Conservation (phyloP, 1,284 basidiomycete genomes). For the Sporisorium graminicola region DNA sequence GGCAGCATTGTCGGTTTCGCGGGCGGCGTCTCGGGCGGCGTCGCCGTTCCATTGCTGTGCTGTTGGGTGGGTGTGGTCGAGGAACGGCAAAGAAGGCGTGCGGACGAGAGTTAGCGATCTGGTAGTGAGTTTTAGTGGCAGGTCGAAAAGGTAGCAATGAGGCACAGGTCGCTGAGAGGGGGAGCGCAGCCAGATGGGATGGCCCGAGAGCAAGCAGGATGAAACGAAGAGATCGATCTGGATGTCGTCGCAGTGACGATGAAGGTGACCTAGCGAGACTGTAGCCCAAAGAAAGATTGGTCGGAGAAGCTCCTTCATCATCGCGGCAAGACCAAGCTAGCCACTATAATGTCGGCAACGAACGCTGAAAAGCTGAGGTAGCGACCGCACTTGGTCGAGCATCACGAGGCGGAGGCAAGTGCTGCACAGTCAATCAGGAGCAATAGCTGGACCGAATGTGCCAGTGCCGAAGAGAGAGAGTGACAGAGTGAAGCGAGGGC, state of each 20-base stretch:
- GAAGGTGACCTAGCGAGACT: background rate
- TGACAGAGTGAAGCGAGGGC: no score
- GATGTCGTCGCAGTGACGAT: background rate
- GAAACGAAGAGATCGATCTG: background rate
- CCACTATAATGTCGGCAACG: background rate
- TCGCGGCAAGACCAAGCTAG: background rate
- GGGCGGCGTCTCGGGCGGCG: slow-evolving; percentile 55
- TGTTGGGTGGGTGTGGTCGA: slow-evolving; percentile 25
- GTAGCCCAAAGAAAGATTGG: background rate
- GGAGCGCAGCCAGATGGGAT: background rate
- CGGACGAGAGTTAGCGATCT: slow-evolving; percentile 31
- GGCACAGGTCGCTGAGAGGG: slow-evolving; percentile 1
- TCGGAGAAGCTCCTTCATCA: background rate
- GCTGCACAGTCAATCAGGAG: background rate
- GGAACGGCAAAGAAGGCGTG: slow-evolving; percentile 32
- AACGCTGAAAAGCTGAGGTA: background rate
- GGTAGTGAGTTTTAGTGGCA: slow-evolving; percentile 14
- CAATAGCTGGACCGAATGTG: background rate
- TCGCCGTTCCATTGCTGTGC: slow-evolving; percentile 58
- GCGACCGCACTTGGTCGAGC: background rate
- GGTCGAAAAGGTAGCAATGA: slow-evolving; percentile 2
- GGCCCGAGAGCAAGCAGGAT: background rate
- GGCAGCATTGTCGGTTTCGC: slow-evolving; percentile 50
- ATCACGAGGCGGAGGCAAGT: background rate
- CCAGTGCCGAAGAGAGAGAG: background rate